Evolutionary conservation across 192 early-diverging fungal genomes (phyloP).

Genomic region (Gigaspora rosea): DNA sequence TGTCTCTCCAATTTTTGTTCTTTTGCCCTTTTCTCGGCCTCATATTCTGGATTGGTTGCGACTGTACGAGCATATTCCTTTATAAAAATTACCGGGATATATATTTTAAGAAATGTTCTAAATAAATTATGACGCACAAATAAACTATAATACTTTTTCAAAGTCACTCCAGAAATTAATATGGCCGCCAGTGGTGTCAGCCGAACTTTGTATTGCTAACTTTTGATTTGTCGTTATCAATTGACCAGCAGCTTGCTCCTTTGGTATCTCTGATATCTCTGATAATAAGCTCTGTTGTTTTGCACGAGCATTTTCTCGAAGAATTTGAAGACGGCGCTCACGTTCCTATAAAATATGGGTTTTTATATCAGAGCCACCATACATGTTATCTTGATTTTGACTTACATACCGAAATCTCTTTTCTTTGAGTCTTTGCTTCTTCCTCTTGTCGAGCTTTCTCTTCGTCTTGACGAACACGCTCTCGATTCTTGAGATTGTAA

Average conservation of each 20-base stretch:
- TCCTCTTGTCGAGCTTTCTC: constrained; percentile 64
- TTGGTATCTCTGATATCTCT: neutral
- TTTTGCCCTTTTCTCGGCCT: constrained; percentile 56
- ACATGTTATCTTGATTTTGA: neutral
- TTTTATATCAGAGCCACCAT: neutral
- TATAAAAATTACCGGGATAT: neutral
- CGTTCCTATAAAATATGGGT: neutral
- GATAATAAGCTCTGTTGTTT: neutral
- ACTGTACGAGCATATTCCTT: constrained; percentile 26
- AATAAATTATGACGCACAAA: neutral
- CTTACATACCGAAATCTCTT: constrained; percentile 54
- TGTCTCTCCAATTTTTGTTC: constrained; percentile 57
- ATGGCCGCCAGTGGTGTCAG: constrained; percentile 34
- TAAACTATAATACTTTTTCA: constrained; percentile 41
- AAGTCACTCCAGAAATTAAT: constrained; percentile 63
- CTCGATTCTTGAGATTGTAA: constrained; percentile 71
- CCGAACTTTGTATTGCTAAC: neutral
- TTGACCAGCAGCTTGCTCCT: constrained; percentile 48
- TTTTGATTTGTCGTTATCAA: neutral
- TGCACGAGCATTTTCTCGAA: neutral
- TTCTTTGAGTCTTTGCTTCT: constrained; percentile 49
- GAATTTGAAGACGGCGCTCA: neutral
- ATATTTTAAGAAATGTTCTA: neutral
- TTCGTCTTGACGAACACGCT: constrained; percentile 68
- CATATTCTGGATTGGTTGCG: constrained; percentile 53